Base-by-base conservation (phyloP, 1,284 basidiomycete genomes). In the Marasmius sp. region DNA sequence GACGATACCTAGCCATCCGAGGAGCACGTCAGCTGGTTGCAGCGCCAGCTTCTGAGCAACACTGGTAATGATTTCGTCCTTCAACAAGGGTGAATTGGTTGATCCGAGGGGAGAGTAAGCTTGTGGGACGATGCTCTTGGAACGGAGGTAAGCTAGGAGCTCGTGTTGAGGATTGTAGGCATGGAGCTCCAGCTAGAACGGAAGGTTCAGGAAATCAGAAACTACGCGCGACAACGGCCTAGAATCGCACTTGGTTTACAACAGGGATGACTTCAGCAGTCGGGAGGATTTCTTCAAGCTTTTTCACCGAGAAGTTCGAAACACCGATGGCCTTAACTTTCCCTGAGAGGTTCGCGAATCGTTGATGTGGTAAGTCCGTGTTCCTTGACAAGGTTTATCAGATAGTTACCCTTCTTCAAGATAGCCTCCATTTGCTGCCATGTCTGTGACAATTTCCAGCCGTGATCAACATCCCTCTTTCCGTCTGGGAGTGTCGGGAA, bases 41-140 rank as follows among this genome's bases (percentile, higher is more conserved):
- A 89, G 74, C 6, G 74, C 74, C 72, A 91, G 80, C 72, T 87
- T 87, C 64, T 80, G 70, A 5, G 90, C 91, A 60, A 94, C 82
- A 64, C 80, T 79, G n/a, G 77, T 65, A 14, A 92, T 85, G 16
- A 82, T 81, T 57, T 87, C 83, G 70, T 96, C 93, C 16, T 75
- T 74, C 59, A 93, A 75, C n/a, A 95, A 76, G 1, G 91, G 90
- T 3, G 84, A 82, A 66, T 82, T 80, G 7, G 87, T 85, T 18
- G 90, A 92, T 6, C 93, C 93, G 36, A 95, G 83, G 3, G 94
- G 94, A 9, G 90, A 93, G 75, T 94, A 95, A 0, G 93, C 93
- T 73, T 94, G 84, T 0, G 91, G 78, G 34, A 87, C 75, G 68
- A 96, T 95, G 39, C 80, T 81, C 72, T 93, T 87, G 39, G 80